Percentiles rank a stretch among this genome's conserved stretches.
These are phyloP conservation scores for Inga leiocalycina DNA, from an alignment of 306 rosid genomes.

Conservation along the genomic window DNA sequence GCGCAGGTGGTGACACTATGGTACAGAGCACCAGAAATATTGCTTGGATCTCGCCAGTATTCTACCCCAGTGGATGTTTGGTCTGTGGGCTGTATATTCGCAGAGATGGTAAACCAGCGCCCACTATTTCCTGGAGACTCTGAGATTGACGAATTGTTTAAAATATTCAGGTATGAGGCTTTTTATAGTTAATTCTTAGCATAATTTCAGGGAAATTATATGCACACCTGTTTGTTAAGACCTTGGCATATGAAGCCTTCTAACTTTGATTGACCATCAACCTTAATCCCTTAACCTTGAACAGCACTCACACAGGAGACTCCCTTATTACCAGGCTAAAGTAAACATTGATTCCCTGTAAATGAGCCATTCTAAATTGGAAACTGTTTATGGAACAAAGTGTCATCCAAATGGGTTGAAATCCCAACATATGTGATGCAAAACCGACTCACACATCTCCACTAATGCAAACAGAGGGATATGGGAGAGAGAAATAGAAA, in stretches of 20 bases:
- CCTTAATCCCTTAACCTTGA: neutral
- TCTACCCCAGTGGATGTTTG: conserved; percentile 98
- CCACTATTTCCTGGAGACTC: conserved; percentile 99
- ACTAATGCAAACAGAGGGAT: neutral
- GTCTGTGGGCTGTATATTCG: conserved; percentile 99
- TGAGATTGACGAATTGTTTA: conserved; percentile 95
- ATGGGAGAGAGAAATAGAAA: no score
- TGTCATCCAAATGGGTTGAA: neutral
- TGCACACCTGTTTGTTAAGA: neutral
- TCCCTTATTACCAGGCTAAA: neutral
- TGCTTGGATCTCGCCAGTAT: conserved; percentile 98
- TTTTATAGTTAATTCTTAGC: neutral
- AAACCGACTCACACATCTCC: neutral
- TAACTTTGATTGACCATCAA: neutral
- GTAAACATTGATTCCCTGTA: neutral
- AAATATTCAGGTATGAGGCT: conserved; percentile 31
- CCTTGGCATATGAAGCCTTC: neutral
- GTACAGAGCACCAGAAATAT: conserved; percentile 99
- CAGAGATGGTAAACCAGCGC: conserved; percentile 93
- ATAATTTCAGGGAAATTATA: neutral
- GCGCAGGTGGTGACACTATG: conserved; percentile 76
- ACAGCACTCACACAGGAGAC: neutral
- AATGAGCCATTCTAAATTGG: neutral
- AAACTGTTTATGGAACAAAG: neutral
- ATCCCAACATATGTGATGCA: neutral